phyloP scores from a whole-genome alignment of 768 basidiomycete species.

The Antrodiella citrinella region DNA sequence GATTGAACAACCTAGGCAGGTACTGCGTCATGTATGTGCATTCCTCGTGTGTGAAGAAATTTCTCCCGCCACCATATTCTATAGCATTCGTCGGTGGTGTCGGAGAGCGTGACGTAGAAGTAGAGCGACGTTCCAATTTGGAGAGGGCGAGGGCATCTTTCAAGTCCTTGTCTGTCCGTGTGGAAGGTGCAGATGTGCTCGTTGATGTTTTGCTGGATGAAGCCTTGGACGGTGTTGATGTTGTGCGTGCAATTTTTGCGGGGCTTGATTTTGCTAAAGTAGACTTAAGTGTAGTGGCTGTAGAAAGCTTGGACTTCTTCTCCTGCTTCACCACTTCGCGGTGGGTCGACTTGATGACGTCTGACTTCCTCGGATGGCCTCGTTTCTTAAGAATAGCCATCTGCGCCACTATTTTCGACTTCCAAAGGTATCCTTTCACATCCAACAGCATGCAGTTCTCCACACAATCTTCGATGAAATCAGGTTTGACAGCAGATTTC shows the following conservation, averaged over 20 bases:
- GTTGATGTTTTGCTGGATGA: background rate
- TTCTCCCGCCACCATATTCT: background rate
- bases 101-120: background rate
- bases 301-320: slow-evolving; percentile 40
- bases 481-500: slow-evolving; percentile 35
- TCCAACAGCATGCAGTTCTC: slow-evolving; percentile 10
- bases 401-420: no score
- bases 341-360: background rate
- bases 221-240: background rate
- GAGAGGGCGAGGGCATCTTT: background rate
- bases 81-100: background rate
- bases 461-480: slow-evolving; percentile 15
- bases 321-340: background rate
- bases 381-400: no score
- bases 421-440: slow-evolving; percentile 5
- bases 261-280: no score
- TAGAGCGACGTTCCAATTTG: background rate
- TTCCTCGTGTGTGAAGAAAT: background rate
- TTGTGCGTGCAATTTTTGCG: background rate
- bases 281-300: background rate
- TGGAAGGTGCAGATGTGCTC: background rate
- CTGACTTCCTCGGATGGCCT: no score
- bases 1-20: background rate
- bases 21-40: background rate
- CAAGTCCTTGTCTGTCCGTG: background rate